Conservation (phyloP, 495 filamentous ascomycete species). For the Niebla homalea region DNA sequence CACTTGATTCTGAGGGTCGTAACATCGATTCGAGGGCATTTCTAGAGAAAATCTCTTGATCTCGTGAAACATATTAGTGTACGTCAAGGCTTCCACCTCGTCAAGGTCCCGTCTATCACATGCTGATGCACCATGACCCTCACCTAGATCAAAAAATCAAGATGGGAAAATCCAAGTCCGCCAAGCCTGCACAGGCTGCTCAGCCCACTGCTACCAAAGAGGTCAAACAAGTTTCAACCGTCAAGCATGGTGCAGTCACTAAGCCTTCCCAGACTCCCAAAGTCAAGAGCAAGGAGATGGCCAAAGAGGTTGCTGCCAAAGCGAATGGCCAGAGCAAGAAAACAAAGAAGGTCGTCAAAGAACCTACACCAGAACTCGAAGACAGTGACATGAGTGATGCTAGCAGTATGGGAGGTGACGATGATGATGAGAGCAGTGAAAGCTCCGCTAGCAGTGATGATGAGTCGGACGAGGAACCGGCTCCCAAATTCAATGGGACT, state of each 20-base stretch:
- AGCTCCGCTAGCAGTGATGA: constrained; percentile 26
- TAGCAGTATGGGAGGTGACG: constrained; percentile 29
- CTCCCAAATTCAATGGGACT: constrained; percentile 10
- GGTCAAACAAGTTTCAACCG: constrained; percentile 37
- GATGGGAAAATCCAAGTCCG: constrained; percentile 42
- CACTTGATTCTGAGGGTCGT: not conserved
- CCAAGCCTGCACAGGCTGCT: constrained; percentile 28
- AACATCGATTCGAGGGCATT: not conserved
- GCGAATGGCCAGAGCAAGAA: constrained; percentile 27
- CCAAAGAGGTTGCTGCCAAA: constrained; percentile 32
- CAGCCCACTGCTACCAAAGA: constrained; percentile 5
- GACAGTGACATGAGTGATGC: constrained; percentile 18
- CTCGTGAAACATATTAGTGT: not conserved
- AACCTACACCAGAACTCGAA: constrained; percentile 29
- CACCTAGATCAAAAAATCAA: constrained; percentile 12
- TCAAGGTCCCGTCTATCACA: not conserved
- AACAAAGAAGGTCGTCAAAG: constrained; percentile 27
- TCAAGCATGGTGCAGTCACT: constrained; percentile 39
- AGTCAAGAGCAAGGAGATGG: constrained; percentile 38
- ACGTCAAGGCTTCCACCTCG: too few relatives aligned
- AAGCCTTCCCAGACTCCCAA: constrained; percentile 35
- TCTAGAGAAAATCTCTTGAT: not conserved
- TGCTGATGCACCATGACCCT: not conserved
- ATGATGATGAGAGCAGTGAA: constrained; percentile 29
- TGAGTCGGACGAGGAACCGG: constrained; percentile 22